These are phyloP conservation scores for Blastomyces silverae DNA, from an alignment of 2,329 filamentous ascomycete species.

Conservation along the genomic window DNA sequence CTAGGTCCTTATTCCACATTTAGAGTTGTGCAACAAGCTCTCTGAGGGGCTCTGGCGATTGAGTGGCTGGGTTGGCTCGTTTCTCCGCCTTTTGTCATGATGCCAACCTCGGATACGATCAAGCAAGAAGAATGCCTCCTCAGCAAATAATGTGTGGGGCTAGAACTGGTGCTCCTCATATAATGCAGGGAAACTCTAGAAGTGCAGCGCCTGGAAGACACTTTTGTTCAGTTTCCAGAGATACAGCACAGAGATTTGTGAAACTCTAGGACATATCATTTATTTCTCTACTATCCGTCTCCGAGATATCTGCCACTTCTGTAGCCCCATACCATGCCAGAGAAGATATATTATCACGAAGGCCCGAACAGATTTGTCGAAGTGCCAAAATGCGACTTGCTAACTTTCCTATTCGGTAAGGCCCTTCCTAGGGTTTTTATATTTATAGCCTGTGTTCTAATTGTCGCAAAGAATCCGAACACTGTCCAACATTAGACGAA, in stretches of 20 bases:
- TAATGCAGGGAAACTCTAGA: not conserved
- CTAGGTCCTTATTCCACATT: not conserved
- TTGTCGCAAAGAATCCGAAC: conserved; percentile 2
- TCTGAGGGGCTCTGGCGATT: not conserved
- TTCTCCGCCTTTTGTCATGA: not conserved
- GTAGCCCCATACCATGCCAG: not conserved
- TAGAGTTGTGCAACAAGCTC: not conserved
- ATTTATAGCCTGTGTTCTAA: not conserved
- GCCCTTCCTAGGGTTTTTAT: not conserved
- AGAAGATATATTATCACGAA: conserved; percentile 11
- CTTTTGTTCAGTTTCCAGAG: not conserved
- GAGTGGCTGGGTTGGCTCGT: not conserved
- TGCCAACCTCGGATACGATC: not conserved
- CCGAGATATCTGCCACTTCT: not conserved
- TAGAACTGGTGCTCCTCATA: not conserved
- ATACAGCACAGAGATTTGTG: not conserved
- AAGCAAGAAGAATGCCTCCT: not conserved
- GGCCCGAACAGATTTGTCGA: conserved; percentile 10
- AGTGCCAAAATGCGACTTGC: conserved; percentile 6
- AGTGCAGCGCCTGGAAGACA: not conserved
- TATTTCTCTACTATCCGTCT: not conserved
- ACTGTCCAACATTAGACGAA: conserved; percentile 8
- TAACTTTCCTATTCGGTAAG: conserved; percentile 10
- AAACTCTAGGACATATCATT: not conserved
- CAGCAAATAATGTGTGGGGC: not conserved